Evolutionary conservation across 2,329 filamentous ascomycete genomes (phyloP), one percentile per base, ranked within the genome.

Genomic region (Scedosporium aurantiacum): DNA sequence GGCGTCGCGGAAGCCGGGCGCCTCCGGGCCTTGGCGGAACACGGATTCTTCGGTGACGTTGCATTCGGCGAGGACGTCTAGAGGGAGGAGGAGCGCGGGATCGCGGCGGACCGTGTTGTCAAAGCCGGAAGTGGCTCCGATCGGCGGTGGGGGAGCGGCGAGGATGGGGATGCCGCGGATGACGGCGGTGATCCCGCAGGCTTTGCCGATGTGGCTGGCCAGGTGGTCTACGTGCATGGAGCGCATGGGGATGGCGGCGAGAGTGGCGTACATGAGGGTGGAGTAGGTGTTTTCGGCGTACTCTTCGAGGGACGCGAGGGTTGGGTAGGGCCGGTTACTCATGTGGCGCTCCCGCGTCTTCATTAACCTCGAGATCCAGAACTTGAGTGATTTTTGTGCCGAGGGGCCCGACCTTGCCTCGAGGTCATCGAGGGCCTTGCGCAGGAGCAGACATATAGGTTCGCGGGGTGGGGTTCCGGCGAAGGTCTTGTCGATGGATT

Each of bases 241-340:
- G 8, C 86, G 83, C 68, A 97, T 79, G 0, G 91, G 89, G 62
- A 97, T 75, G 5, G 88, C 81, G 18, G 90, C 90, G 43, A 97
- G 77, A 0, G 89, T 93, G 64, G 95, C 81, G 72, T 99, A 99
- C 74, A 96, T 84, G 54, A 97, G 79, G 0, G 91, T 96, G 18
- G 91, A 91, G 74, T 97, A 97, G 1, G 94, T 97, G 67, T 91
- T 91, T 74, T 99, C 94, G 0, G 90, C 90, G 70, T 97, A 97
- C 56, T 85, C 87, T 70, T 99, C 94, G 59, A 97, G 76, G 0
- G 85, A 82, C 2, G 83, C 80, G 55, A 97, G 73, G 57, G 77
- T 88, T 0, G 88, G 78, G 69, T 91, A 97, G 0, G 93, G 91
- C 23, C 88, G 83, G 70, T 96, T 94, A 47, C 87, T 86, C 74